phyloP scores from a whole-genome alignment of 106 monocot species.

The Cymbidium sinense region DNA sequence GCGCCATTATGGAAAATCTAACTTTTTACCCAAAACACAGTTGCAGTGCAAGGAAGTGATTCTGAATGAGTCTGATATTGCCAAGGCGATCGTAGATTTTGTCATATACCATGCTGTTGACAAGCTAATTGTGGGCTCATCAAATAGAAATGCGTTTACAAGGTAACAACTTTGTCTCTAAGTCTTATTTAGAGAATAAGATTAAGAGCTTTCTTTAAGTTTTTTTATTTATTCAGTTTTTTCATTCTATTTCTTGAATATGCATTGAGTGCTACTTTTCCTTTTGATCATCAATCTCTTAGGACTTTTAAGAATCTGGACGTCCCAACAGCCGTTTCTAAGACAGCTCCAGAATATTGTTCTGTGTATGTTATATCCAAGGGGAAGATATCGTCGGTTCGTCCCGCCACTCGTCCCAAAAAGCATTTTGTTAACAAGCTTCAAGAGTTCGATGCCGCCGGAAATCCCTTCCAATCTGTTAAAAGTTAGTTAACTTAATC shows the following conservation, averaged over 20 bases:
- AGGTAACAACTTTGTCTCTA: constrained; percentile 18
- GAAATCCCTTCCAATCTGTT: constrained; percentile 29
- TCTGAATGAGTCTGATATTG: constrained; percentile 34
- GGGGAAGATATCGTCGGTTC: constrained; percentile 47
- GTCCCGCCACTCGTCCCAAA: constrained; percentile 31
- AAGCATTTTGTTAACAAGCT: neutral
- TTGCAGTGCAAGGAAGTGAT: constrained; percentile 62
- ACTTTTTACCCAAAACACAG: constrained; percentile 19
- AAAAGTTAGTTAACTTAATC: constrained; percentile 35
- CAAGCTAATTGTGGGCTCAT: constrained; percentile 51
- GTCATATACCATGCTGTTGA: constrained; percentile 28
- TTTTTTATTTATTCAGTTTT: neutral
- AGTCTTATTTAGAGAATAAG: neutral
- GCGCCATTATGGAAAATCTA: neutral
- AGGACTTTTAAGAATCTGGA: constrained; percentile 44
- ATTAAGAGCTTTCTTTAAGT: neutral
- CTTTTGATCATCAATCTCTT: constrained; percentile 1
- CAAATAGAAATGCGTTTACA: constrained; percentile 31
- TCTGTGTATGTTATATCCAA: constrained; percentile 58
- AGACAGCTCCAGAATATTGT: constrained; percentile 45
- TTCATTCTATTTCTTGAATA: neutral
- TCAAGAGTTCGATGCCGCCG: constrained; percentile 6
- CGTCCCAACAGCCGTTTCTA: constrained; percentile 47
- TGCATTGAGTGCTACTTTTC: neutral
- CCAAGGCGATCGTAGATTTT: constrained; percentile 54